These are phyloP conservation scores for Spizellomyces sp. DNA, from an alignment of 192 early-diverging fungal genomes.

Conservation along the genomic window DNA sequence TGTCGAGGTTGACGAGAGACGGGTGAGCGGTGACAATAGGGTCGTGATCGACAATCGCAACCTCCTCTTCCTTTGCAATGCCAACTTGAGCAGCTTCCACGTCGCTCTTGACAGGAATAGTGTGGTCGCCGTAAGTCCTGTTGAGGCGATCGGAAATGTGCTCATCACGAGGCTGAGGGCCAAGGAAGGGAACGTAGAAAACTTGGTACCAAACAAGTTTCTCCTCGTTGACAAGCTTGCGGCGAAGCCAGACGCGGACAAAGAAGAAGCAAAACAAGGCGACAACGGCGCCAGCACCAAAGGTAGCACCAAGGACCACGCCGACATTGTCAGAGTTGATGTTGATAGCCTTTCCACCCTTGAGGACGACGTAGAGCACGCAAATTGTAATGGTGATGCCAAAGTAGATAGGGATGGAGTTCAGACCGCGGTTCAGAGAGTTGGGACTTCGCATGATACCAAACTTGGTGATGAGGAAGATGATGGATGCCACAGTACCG, in stretches of 20 bases:
- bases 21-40: constrained; percentile 19
- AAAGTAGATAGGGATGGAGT: constrained; percentile 71
- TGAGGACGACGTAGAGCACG: constrained; percentile 73
- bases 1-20: neutral
- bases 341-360: constrained; percentile 49
- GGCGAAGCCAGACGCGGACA: constrained; percentile 66
- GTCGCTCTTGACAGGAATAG: constrained; percentile 19
- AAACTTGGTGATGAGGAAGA: constrained; percentile 68
- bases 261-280: constrained; percentile 64
- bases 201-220: constrained; percentile 75
- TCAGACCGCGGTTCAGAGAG: constrained; percentile 45
- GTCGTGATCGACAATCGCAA: constrained; percentile 33
- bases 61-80: constrained; percentile 33
- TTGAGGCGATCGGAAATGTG: constrained; percentile 22
- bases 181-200: constrained; percentile 59
- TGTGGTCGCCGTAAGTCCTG: constrained; percentile 15
- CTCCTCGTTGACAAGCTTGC: constrained; percentile 65
- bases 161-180: constrained; percentile 43
- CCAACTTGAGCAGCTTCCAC: constrained; percentile 21
- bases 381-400: constrained; percentile 65
- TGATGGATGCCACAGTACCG: constrained; percentile 62
- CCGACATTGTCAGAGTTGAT: constrained; percentile 41
- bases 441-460: constrained; percentile 28
- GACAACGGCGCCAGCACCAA: constrained; percentile 61
- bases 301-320: constrained; percentile 60